Conservation (phyloP, 306 rosid genomes). For the Benincasa hispida region DNA sequence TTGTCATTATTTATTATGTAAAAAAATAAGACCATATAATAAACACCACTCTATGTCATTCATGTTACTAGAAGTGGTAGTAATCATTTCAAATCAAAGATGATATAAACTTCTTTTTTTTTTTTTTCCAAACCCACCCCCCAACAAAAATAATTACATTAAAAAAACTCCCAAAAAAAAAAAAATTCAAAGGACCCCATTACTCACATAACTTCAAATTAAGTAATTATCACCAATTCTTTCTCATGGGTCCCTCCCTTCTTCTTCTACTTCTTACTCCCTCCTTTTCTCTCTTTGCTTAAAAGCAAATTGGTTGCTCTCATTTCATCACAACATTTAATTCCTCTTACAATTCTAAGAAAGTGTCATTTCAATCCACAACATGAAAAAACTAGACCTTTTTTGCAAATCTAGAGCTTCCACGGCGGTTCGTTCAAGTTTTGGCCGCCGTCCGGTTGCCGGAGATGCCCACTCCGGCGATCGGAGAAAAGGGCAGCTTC, state of each 20-base stretch:
- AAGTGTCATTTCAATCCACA: background rate
- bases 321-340: background rate
- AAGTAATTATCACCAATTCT: background rate
- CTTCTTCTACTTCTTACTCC: background rate
- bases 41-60: slow-evolving; percentile 15
- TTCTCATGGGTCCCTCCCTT: slow-evolving; percentile 20
- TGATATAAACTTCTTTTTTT: slow-evolving; percentile 8
- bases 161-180: background rate
- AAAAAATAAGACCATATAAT: background rate
- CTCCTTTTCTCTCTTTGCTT: background rate
- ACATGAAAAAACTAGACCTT: slow-evolving; percentile 41
- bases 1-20: background rate
- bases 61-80: slow-evolving; percentile 29
- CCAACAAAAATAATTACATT: background rate
- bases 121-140: background rate
- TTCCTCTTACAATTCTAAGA: slow-evolving; percentile 1
- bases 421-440: slow-evolving; percentile 33
- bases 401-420: slow-evolving; percentile 51
- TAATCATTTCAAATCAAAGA: slow-evolving; percentile 35
- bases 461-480: slow-evolving; percentile 2
- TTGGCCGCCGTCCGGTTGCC: slow-evolving; percentile 19
- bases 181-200: background rate
- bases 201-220: background rate
- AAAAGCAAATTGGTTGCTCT: background rate
- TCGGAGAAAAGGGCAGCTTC: background rate